Evolutionary conservation across 1,139 yeast species (phyloP).

Genomic region (Candida dubliniensis): DNA sequence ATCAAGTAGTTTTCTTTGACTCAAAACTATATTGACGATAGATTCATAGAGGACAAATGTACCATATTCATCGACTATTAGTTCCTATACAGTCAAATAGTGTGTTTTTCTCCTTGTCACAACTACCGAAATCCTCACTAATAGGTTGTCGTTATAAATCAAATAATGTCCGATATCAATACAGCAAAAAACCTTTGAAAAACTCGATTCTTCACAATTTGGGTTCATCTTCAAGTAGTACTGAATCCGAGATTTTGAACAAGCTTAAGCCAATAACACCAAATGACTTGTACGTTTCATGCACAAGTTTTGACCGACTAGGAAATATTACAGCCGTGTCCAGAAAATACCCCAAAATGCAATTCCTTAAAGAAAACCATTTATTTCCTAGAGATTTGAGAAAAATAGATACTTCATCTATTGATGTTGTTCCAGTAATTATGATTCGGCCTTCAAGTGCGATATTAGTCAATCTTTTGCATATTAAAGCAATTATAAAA

Average conservation of each 20-base stretch:
- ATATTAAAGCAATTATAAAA: slow-evolving; percentile 83
- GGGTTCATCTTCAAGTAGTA: too few relatives aligned
- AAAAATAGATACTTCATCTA: slow-evolving; percentile 83
- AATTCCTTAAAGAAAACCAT: slow-evolving; percentile 71
- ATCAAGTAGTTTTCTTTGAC: too few relatives aligned
- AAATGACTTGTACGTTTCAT: slow-evolving; percentile 56
- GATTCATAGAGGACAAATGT: neutral
- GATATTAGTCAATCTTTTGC: slow-evolving; percentile 75
- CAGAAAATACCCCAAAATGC: slow-evolving; percentile 74
- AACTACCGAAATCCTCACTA: neutral
- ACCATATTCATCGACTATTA: neutral
- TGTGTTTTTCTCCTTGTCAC: neutral
- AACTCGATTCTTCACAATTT: too few relatives aligned
- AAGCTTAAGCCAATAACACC: slow-evolving; percentile 58
- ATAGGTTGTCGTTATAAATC: neutral
- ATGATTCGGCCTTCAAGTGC: slow-evolving; percentile 72
- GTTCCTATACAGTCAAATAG: neutral
- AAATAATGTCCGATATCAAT: neutral
- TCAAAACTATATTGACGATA: too few relatives aligned
- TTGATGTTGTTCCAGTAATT: slow-evolving; percentile 87
- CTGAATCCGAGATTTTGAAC: slow-evolving; percentile 18
- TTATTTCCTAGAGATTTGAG: slow-evolving; percentile 80
- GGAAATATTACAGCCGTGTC: slow-evolving; percentile 79
- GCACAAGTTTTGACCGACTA: slow-evolving; percentile 69
- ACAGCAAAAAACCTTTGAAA: too few relatives aligned